phyloP scores from a whole-genome alignment of 1,284 basidiomycete species.

The Neotropicomus parvogracilis region DNA sequence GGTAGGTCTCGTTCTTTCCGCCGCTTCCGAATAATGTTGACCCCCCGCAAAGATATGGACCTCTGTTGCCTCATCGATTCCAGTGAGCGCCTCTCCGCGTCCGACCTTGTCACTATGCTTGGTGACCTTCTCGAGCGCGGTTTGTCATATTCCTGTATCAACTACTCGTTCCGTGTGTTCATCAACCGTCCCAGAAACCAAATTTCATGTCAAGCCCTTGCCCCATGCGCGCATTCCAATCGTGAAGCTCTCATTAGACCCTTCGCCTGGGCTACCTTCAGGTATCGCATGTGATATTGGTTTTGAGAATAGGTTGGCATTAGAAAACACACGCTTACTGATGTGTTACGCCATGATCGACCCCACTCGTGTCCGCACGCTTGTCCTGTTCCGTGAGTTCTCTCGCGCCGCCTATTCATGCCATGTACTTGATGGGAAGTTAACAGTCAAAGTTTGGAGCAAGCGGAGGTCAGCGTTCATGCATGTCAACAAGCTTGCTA shows the following conservation, averaged over 20 bases:
- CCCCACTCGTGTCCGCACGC: constrained; percentile 86
- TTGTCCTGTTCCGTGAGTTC: constrained; percentile 90
- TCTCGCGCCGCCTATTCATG: constrained; percentile 1
- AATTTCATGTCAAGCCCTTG: constrained; percentile 94
- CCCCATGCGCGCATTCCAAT: constrained; percentile 98
- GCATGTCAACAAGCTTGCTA: not conserved
- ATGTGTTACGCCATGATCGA: constrained; percentile 98
- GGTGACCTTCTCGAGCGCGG: constrained; percentile 91
- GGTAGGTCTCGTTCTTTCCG: constrained; percentile 49
- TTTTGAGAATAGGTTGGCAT: constrained; percentile 93
- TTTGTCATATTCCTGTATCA: constrained; percentile 33
- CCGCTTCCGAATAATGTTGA: constrained; percentile 7
- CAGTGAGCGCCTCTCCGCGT: constrained; percentile 68
- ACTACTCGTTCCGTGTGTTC: constrained; percentile 5
- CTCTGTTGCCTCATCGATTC: constrained; percentile 94
- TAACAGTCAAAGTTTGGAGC: constrained; percentile 95
- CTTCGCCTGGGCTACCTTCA: constrained; percentile 83
- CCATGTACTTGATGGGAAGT: constrained; percentile 13
- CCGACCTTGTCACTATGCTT: constrained; percentile 91
- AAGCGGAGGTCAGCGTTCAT: constrained; percentile 70
- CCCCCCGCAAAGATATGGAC: constrained; percentile 80
- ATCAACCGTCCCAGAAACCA: constrained; percentile 67
- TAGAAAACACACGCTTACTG: constrained; percentile 94
- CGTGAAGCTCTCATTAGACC: constrained; percentile 92
- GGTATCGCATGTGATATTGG: constrained; percentile 98